Conservation (phyloP, 1,284 basidiomycete genomes). For the Pholiota adiposa region DNA sequence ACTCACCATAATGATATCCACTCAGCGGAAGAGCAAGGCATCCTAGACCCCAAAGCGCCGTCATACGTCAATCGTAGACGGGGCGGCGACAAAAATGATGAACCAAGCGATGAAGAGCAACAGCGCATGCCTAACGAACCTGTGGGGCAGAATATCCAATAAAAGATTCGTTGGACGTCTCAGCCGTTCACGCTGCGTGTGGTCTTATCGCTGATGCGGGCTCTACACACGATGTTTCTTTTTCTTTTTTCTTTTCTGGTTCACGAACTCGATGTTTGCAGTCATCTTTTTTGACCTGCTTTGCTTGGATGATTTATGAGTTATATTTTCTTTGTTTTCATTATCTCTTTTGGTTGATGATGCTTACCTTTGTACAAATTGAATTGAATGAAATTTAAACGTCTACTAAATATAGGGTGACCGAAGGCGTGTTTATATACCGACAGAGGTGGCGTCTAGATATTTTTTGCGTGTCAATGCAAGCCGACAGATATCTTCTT, state of each 20-base stretch:
- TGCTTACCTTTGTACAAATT: too few species aligned
- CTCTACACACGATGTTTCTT: neutral
- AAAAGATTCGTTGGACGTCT: neutral
- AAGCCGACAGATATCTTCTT: too few species aligned
- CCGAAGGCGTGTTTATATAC: too few species aligned
- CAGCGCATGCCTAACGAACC: neutral
- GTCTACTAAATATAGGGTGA: too few species aligned
- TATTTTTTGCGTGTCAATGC: too few species aligned
- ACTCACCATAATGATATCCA: neutral
- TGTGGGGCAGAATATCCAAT: neutral
- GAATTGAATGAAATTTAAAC: too few species aligned
- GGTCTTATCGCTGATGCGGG: too few species aligned
- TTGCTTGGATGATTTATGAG: neutral
- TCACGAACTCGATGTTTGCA: too few species aligned
- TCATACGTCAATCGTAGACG: constrained; percentile 52
- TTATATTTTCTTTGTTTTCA: neutral
- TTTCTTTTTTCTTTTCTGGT: too few species aligned
- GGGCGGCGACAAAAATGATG: neutral
- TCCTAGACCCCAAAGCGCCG: constrained; percentile 62
- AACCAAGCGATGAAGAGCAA: neutral
- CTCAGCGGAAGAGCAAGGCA: constrained; percentile 78
- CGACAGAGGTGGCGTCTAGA: too few species aligned
- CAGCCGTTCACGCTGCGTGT: neutral
- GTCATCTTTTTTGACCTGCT: too few species aligned
- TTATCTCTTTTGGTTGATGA: neutral